phyloP scores from a whole-genome alignment of 306 rosid species.

The Begonia masoniana region DNA sequence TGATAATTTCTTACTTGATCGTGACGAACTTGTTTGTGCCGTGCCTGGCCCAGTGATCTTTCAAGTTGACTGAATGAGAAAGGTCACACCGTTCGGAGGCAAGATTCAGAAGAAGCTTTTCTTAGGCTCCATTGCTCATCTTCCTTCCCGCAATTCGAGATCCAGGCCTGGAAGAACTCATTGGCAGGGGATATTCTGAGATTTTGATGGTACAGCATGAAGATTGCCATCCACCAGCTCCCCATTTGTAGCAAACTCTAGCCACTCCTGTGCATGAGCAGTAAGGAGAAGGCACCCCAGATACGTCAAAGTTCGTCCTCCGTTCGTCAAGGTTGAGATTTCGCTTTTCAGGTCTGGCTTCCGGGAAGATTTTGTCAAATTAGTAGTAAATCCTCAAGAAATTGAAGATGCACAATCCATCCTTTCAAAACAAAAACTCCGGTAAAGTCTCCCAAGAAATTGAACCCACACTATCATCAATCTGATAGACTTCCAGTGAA shows the following conservation, averaged over 20 bases:
- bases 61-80: slow-evolving; percentile 10
- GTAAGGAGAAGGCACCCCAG: slow-evolving; percentile 11
- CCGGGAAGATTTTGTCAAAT: slow-evolving; percentile 7
- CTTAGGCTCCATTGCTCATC: slow-evolving; percentile 14
- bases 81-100: slow-evolving; percentile 12
- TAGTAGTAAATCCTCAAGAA: no score
- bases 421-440: no score
- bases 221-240: slow-evolving; percentile 15
- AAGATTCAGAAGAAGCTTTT: slow-evolving; percentile 9
- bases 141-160: slow-evolving; percentile 13
- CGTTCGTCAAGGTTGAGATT: slow-evolving; percentile 3
- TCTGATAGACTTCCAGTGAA: no score
- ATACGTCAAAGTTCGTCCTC: slow-evolving; percentile 7
- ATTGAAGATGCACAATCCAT: no score
- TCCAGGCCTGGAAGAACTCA: slow-evolving; percentile 13
- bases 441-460: no score
- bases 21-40: slow-evolving; percentile 16
- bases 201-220: slow-evolving; percentile 8
- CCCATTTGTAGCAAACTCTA: slow-evolving; percentile 14
- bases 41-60: slow-evolving; percentile 14
- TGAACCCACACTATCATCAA: no score
- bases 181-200: slow-evolving; percentile 13
- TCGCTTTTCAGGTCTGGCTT: slow-evolving; percentile 12
- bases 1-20: not conserved
- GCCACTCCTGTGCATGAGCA: slow-evolving; percentile 10